phyloP scores from a whole-genome alignment of 2,329 filamentous ascomycete species.

The Fusarium incarnatum region DNA sequence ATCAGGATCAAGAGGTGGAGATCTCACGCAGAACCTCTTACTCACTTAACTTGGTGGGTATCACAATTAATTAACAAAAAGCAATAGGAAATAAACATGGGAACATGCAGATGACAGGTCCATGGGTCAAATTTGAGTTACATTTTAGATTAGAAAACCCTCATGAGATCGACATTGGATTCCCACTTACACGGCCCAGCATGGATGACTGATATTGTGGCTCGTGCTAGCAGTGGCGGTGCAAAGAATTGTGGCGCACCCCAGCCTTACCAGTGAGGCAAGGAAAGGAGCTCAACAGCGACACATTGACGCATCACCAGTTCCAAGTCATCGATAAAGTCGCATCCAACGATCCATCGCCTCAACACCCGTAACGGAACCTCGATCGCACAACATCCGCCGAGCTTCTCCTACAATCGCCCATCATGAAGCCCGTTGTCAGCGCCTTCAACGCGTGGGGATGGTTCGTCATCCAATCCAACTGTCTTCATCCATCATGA shows the following conservation, averaged over 20 bases:
- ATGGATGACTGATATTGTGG: constrained; percentile 5
- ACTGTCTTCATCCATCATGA: constrained; percentile 24
- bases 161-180: not conserved
- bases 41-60: not conserved
- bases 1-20: not conserved
- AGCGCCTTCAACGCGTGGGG: constrained; percentile 93
- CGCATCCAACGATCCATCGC: constrained; percentile 21
- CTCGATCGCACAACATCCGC: not conserved
- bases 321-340: constrained; percentile 37
- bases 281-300: constrained; percentile 40
- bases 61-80: not conserved
- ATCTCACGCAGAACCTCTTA: not conserved
- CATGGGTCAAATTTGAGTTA: not conserved
- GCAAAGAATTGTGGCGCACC: constrained; percentile 25
- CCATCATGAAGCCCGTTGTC: constrained; percentile 92
- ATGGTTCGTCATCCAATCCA: constrained; percentile 71
- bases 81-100: not conserved
- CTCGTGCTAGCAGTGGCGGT: constrained; percentile 19
- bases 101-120: not conserved
- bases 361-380: constrained; percentile 2
- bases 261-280: constrained; percentile 48
- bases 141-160: not conserved
- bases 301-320: constrained; percentile 39
- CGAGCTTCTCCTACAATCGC: constrained; percentile 3
- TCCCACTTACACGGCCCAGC: not conserved